A percentile compares a stretch with the other conserved stretches of the same genome.
phyloP scores from a whole-genome alignment of 2,329 filamentous ascomycete species.

The Fusarium concolor region DNA sequence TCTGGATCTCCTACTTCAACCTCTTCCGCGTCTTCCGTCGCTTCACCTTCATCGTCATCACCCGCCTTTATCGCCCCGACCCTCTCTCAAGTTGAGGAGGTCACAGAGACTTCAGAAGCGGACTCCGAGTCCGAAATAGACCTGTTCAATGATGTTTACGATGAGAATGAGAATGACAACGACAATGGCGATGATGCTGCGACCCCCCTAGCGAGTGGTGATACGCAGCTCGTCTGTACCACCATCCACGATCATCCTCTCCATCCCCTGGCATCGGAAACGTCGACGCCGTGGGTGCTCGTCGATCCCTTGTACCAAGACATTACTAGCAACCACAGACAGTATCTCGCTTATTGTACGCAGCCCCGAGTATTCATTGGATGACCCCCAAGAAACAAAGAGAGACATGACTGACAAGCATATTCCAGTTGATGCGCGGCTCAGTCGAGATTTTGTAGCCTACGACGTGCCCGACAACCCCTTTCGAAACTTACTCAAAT shows the following conservation, averaged over 20 bases:
- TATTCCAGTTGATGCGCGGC: slow-evolving; percentile 57
- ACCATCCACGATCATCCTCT: slow-evolving; percentile 34
- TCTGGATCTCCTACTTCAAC: slow-evolving; percentile 30
- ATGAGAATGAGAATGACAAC: not conserved
- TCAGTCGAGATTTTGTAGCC: slow-evolving; percentile 66
- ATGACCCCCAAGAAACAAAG: not conserved
- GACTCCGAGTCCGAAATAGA: slow-evolving; percentile 27
- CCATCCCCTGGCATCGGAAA: slow-evolving; percentile 31
- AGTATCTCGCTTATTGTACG: slow-evolving; percentile 58
- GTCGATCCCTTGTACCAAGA: slow-evolving; percentile 63
- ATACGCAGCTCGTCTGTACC: slow-evolving; percentile 47
- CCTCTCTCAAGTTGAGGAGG: slow-evolving; percentile 36
- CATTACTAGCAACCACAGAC: slow-evolving; percentile 60
- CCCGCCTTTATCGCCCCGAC: slow-evolving; percentile 25
- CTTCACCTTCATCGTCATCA: slow-evolving; percentile 36
- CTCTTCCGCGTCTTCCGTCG: slow-evolving; percentile 26
- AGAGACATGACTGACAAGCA: slow-evolving; percentile 38
- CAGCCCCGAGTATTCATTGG: slow-evolving; percentile 20
- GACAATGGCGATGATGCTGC: slow-evolving; percentile 25
- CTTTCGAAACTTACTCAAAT: slow-evolving; percentile 58
- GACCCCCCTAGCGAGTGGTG: slow-evolving; percentile 28
- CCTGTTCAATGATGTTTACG: slow-evolving; percentile 16
- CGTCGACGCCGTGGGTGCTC: slow-evolving; percentile 54
- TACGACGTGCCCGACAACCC: slow-evolving; percentile 60
- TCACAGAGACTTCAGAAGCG: slow-evolving; percentile 26